phyloP scores from a whole-genome alignment of 768 basidiomycete species.

The Myochromella boudieri region DNA sequence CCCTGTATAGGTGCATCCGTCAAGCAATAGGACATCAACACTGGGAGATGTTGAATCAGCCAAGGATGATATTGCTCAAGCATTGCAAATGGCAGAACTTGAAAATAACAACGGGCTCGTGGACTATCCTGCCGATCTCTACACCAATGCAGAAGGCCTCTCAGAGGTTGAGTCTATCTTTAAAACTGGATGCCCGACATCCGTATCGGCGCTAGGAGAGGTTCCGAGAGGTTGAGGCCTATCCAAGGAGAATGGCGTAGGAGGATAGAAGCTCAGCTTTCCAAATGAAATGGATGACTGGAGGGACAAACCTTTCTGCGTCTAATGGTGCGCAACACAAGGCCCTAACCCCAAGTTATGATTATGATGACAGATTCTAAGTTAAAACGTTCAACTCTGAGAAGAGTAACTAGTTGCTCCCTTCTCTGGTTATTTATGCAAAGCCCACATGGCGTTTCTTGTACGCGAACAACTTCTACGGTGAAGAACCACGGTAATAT shows the following conservation, averaged over 20 bases:
- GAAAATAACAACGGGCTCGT: conserved; percentile 24
- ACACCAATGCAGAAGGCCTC: conserved; percentile 23
- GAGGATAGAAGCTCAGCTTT: conserved; percentile 18
- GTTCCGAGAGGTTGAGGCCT: conserved; percentile 12
- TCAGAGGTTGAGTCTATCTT: conserved; percentile 22
- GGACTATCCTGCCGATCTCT: conserved; percentile 23
- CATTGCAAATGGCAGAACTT: conserved; percentile 24
- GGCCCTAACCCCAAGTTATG: conserved; percentile 5
- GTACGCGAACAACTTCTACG: too few relatives aligned
- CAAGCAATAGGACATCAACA: conserved; percentile 28
- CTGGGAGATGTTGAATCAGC: conserved; percentile 23
- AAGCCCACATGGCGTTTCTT: too few relatives aligned
- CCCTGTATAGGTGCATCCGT: conserved; percentile 27
- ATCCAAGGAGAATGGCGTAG: conserved; percentile 22
- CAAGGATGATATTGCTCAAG: conserved; percentile 24
- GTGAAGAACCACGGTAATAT: conserved; percentile 6
- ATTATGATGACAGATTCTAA: too few relatives aligned
- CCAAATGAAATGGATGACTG: conserved; percentile 12
- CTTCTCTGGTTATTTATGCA: too few relatives aligned
- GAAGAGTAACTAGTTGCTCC: too few relatives aligned
- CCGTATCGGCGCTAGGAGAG: conserved; percentile 13
- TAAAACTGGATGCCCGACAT: conserved; percentile 23
- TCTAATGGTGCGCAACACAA: neutral
- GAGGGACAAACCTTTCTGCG: neutral
- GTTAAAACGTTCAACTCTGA: too few relatives aligned